Evolutionary conservation across 768 basidiomycete genomes (phyloP).

Genomic region (Tulasnella sp.): DNA sequence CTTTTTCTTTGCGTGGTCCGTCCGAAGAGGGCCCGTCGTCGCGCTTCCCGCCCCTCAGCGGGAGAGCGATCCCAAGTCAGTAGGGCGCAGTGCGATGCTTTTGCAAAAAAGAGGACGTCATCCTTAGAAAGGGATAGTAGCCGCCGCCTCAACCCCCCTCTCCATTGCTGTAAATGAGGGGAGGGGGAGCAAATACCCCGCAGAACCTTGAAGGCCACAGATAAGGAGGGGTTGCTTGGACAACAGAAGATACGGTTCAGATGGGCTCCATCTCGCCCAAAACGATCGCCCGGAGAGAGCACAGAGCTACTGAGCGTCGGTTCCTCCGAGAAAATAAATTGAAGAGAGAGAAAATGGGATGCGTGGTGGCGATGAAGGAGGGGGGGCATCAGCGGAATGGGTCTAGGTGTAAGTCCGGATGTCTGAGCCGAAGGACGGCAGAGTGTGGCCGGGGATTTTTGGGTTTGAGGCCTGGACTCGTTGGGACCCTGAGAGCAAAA

Average conservation of each 20-base stretch:
- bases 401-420: neutral
- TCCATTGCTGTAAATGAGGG: neutral
- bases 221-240: constrained; percentile 4
- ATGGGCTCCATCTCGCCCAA: neutral
- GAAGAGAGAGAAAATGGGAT: neutral
- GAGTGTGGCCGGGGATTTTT: neutral
- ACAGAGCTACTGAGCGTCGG: neutral
- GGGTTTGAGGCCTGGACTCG: constrained; percentile 4
- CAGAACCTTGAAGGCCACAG: constrained; percentile 2
- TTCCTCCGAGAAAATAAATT: too few relatives aligned
- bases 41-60: neutral
- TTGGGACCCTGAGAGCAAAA: neutral
- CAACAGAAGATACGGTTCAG: constrained; percentile 6
- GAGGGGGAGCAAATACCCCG: neutral
- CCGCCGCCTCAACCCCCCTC: too few relatives aligned
- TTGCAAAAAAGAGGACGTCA: too few relatives aligned
- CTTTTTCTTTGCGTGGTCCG: neutral
- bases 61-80: too few relatives aligned
- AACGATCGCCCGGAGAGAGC: neutral
- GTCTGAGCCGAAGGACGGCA: neutral
- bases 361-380: neutral
- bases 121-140: too few relatives aligned
- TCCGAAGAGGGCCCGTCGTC: neutral
- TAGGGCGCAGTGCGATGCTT: too few relatives aligned
- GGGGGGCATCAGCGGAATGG: too few relatives aligned